Conservation (phyloP, 805 yeast species). For the Metschnikowia dekortorum region DNA sequence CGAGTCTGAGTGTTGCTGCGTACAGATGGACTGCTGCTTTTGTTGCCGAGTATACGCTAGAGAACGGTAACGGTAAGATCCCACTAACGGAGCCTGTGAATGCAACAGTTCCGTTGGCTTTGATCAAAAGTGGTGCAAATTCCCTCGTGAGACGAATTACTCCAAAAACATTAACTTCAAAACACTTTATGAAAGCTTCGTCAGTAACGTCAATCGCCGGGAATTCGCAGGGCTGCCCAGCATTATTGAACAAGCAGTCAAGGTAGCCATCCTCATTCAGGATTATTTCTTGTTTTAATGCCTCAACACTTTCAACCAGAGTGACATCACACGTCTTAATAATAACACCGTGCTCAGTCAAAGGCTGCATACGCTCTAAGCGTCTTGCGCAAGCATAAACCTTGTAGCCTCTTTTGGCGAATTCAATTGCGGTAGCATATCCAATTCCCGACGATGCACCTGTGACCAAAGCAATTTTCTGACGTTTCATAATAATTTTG, state of each 20-base stretch:
- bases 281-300: slow-evolving; percentile 40
- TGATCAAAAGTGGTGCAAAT: slow-evolving; percentile 50
- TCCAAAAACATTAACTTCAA: slow-evolving; percentile 66
- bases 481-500: slow-evolving; percentile 8
- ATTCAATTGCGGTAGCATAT: slow-evolving; percentile 40
- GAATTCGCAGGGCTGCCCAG: slow-evolving; percentile 69
- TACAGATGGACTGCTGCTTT: slow-evolving; percentile 77
- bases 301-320: slow-evolving; percentile 41
- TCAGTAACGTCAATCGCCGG: slow-evolving; percentile 67
- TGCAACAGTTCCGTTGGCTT: slow-evolving; percentile 63
- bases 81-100: slow-evolving; percentile 77
- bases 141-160: slow-evolving; percentile 62
- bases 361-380: slow-evolving; percentile 52
- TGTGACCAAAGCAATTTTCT: slow-evolving; percentile 49
- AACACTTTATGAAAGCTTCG: slow-evolving; percentile 46
- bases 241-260: slow-evolving; percentile 68
- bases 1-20: slow-evolving; percentile 58
- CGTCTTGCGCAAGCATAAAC: slow-evolving; percentile 78
- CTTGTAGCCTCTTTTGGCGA: slow-evolving; percentile 47
- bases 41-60: slow-evolving; percentile 58
- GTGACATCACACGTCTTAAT: slow-evolving; percentile 58
- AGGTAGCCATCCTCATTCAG: slow-evolving; percentile 44
- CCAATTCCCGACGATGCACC: slow-evolving; percentile 65
- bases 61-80: slow-evolving; percentile 63
- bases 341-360: slow-evolving; percentile 42